phyloP scores from a whole-genome alignment of 805 yeast species.

The Candida quercuum region DNA sequence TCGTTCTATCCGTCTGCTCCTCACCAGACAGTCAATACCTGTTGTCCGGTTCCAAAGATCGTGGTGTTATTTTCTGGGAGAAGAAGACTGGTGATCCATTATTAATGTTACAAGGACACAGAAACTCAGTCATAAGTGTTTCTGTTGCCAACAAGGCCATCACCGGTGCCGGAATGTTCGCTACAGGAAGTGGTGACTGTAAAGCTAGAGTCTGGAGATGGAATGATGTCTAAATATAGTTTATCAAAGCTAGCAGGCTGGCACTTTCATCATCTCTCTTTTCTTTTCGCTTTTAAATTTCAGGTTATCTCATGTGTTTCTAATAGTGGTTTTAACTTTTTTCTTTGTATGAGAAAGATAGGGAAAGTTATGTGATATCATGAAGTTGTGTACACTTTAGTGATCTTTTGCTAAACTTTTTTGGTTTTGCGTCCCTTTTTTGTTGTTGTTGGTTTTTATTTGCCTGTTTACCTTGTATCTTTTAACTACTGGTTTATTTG shows the following conservation, averaged over 20 bases:
- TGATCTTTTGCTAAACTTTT: too few species aligned
- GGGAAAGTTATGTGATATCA: too few species aligned
- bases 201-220: slow-evolving; percentile 96
- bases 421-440: background rate
- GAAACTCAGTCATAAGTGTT: slow-evolving; percentile 91
- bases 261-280: too few species aligned
- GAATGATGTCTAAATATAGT: slow-evolving; percentile 35
- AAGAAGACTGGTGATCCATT: slow-evolving; percentile 86
- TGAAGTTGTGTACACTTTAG: too few species aligned
- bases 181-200: slow-evolving; percentile 97
- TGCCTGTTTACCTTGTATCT: too few species aligned
- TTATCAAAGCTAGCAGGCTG: background rate
- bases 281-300: too few species aligned
- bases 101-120: slow-evolving; percentile 94
- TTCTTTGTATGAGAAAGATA: too few species aligned
- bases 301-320: too few species aligned
- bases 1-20: slow-evolving; percentile 88
- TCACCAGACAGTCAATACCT: slow-evolving; percentile 91
- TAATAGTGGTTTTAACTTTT: too few species aligned
- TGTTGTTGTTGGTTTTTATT: background rate
- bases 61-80: slow-evolving; percentile 97
- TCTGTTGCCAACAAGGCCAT: slow-evolving; percentile 80
- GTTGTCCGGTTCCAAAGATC: slow-evolving; percentile 91
- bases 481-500: too few species aligned
- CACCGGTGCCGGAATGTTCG: slow-evolving; percentile 78